Conservation (phyloP, 345 rosid species). For the Euphorbia lathyris region DNA sequence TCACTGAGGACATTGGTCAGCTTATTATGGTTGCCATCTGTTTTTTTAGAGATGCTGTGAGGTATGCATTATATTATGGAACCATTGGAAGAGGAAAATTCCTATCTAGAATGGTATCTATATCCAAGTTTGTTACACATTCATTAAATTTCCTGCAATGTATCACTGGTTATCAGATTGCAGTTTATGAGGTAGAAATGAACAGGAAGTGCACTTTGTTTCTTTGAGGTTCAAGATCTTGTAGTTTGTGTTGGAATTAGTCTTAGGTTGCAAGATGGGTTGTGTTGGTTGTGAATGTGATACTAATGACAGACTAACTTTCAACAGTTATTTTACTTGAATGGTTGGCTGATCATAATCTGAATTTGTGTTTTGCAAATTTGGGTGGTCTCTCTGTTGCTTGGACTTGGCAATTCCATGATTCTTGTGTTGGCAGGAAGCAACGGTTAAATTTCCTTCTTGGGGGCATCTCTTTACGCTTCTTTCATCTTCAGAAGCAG, state of each 20-base stretch:
- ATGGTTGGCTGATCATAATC: no score
- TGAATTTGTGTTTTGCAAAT: background rate
- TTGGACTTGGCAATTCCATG: background rate
- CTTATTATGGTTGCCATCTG: no score
- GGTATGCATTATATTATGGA: no score
- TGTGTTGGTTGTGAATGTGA: no score
- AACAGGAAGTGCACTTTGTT: no score
- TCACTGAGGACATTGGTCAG: background rate
- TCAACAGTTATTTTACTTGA: no score
- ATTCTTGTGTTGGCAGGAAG: background rate
- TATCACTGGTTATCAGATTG: background rate
- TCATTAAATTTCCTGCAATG: background rate
- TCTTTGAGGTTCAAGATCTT: no score
- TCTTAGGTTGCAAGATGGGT: no score
- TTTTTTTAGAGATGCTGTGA: background rate
- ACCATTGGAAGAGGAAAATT: background rate
- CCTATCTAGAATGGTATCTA: background rate
- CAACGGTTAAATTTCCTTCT: no score
- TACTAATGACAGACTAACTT: no score
- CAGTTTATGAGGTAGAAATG: no score
- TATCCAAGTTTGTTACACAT: background rate
- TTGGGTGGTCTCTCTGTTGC: background rate
- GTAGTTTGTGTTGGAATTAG: no score
- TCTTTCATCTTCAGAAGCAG: background rate
- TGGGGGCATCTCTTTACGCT: background rate